Conservation (phyloP, 257 asterid genomes). For the Solanum chiquidenum region DNA sequence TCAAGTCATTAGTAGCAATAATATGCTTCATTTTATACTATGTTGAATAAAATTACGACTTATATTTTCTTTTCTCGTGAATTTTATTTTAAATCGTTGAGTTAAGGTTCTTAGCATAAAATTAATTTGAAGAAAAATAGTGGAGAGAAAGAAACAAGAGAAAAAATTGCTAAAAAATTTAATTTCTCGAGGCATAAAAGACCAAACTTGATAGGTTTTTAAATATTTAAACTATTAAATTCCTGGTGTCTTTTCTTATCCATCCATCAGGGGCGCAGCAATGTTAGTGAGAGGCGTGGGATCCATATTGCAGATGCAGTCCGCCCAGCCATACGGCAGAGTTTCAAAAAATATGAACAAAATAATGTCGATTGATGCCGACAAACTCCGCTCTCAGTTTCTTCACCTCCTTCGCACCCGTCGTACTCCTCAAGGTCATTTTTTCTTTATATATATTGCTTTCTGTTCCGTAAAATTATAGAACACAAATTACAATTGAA, state of each 20-base stretch:
- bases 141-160: too few species aligned
- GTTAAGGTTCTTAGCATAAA: too few species aligned
- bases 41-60: too few species aligned
- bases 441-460: neutral
- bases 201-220: too few species aligned
- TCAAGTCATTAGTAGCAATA: too few species aligned
- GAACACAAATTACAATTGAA: neutral
- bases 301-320: neutral
- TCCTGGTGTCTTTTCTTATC: neutral
- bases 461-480: neutral
- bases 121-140: too few species aligned
- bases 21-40: too few species aligned
- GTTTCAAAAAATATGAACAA: neutral
- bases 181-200: too few species aligned
- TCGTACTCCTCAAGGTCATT: slow-evolving; percentile 49
- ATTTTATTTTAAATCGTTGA: too few species aligned
- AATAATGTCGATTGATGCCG: slow-evolving; percentile 15
- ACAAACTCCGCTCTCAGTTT: slow-evolving; percentile 44
- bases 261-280: neutral
- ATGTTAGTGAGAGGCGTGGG: neutral
- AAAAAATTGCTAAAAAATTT: too few species aligned
- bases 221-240: too few species aligned
- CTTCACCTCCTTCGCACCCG: slow-evolving; percentile 56
- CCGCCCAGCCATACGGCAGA: neutral
- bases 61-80: too few species aligned